Conservation (phyloP, 2,329 filamentous ascomycete species). For the Paecilomyces niveus region DNA sequence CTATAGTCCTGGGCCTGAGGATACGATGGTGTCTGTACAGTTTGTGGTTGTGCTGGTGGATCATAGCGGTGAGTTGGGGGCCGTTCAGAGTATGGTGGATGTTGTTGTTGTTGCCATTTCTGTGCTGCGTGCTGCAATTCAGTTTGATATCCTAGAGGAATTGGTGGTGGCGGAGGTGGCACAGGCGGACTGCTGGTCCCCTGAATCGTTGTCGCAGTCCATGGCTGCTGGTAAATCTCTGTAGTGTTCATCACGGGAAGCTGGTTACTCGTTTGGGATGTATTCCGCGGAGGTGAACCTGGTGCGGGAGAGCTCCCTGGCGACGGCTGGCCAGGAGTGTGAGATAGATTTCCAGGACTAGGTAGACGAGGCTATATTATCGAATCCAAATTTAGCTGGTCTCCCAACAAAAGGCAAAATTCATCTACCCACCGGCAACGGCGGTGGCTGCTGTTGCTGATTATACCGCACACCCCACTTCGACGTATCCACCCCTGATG, state of each 20-base stretch:
- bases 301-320: constrained; percentile 10
- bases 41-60: constrained; percentile 9
- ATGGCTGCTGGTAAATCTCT: constrained; percentile 10
- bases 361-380: constrained; percentile 28
- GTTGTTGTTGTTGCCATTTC: constrained; percentile 18
- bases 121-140: constrained; percentile 18
- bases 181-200: constrained; percentile 15
- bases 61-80: constrained; percentile 25
- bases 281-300: constrained; percentile 11
- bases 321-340: constrained; percentile 1
- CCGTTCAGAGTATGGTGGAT: constrained; percentile 22
- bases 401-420: neutral
- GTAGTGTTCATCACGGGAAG: constrained; percentile 4
- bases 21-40: neutral
- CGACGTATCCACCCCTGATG: constrained; percentile 22
- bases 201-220: constrained; percentile 16
- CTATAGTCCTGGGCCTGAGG: too few relatives aligned
- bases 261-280: constrained; percentile 8
- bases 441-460: constrained; percentile 22
- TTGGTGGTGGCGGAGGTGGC: constrained; percentile 35
- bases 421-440: constrained; percentile 28
- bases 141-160: constrained; percentile 32
- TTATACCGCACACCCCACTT: constrained; percentile 40
- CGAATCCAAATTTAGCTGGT: constrained; percentile 5
- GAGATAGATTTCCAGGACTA: constrained; percentile 16